These are phyloP conservation scores for Arthonia radiata DNA, from an alignment of 495 filamentous ascomycete genomes.

Conservation along the genomic window DNA sequence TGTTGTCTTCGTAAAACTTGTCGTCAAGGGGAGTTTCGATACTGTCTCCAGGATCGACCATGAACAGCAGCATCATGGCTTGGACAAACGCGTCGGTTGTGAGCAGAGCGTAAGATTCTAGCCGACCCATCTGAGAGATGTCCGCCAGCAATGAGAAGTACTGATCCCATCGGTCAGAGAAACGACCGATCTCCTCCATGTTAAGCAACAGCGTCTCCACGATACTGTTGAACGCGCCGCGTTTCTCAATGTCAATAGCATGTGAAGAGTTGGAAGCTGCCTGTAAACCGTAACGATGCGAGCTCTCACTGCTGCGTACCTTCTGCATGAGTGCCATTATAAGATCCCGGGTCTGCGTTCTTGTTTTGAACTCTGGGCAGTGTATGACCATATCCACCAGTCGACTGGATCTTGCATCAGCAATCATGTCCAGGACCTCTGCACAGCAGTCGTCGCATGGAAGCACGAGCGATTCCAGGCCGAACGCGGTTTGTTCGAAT, in stretches of 20 bases:
- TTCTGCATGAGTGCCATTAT: too few relatives aligned
- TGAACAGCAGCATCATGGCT: conserved; percentile 34
- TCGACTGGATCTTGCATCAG: too few relatives aligned
- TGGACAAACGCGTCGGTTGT: conserved; percentile 27
- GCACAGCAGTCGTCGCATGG: too few relatives aligned
- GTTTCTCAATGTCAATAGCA: conserved; percentile 12
- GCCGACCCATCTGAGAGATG: conserved; percentile 29
- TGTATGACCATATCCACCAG: too few relatives aligned
- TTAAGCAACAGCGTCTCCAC: conserved; percentile 25
- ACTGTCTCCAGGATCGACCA: conserved; percentile 28
- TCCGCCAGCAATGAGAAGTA: conserved; percentile 44
- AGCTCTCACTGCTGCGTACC: too few relatives aligned
- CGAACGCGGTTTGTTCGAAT: conserved; percentile 28
- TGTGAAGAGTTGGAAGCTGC: conserved; percentile 9
- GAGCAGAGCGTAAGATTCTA: conserved; percentile 29
- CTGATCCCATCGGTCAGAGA: conserved; percentile 49
- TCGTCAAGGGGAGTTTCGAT: conserved; percentile 17
- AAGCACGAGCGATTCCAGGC: too few relatives aligned
- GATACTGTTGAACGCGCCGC: conserved; percentile 26
- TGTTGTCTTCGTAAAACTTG: conserved; percentile 18
- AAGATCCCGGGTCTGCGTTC: conserved; percentile 21
- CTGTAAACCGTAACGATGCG: too few relatives aligned
- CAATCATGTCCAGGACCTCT: too few relatives aligned
- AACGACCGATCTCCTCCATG: conserved; percentile 28
- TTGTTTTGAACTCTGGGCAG: too few relatives aligned